Percentiles rank a stretch among this genome's conserved stretches.
These are phyloP conservation scores for Metschnikowia dekortorum DNA, from an alignment of 805 yeast genomes.

Conservation along the genomic window DNA sequence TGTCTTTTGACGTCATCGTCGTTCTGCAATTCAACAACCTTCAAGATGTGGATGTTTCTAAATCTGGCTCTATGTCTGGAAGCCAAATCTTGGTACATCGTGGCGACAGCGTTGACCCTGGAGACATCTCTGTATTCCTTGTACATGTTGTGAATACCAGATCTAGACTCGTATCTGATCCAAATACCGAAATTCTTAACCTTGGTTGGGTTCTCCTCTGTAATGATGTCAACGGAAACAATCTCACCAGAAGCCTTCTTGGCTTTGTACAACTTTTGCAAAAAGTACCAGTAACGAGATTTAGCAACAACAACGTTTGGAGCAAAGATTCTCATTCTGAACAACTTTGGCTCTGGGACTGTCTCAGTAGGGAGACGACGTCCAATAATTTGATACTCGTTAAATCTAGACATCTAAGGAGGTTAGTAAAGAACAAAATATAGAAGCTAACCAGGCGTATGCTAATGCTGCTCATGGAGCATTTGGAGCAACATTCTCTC, in stretches of 20 bases:
- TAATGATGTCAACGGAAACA: slow-evolving; percentile 84
- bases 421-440: slow-evolving; percentile 12
- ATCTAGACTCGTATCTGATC: slow-evolving; percentile 99
- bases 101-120: slow-evolving; percentile 98
- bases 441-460: neutral
- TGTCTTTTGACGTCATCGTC: slow-evolving; percentile 98
- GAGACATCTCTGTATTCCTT: slow-evolving; percentile 99
- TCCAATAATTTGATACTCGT: slow-evolving; percentile 99
- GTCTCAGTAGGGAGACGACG: slow-evolving; percentile 99
- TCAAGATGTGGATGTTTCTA: slow-evolving; percentile 98
- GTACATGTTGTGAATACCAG: slow-evolving; percentile 99
- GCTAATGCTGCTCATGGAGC: neutral
- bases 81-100: slow-evolving; percentile 99
- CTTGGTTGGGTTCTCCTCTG: slow-evolving; percentile 97
- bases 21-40: slow-evolving; percentile 98
- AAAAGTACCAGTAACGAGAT: slow-evolving; percentile 99
- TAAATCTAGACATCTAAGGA: slow-evolving; percentile 79
- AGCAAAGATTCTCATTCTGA: slow-evolving; percentile 99
- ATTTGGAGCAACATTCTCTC: neutral
- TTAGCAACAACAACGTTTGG: slow-evolving; percentile 98
- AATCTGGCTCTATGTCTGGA: slow-evolving; percentile 99
- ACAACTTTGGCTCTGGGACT: slow-evolving; percentile 99
- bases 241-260: slow-evolving; percentile 99
- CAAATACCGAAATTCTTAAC: slow-evolving; percentile 99
- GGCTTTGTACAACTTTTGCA: slow-evolving; percentile 98